These are phyloP conservation scores for Neckera pumila DNA, from an alignment of 225 moss, liverwort and hornwort genomes.

Conservation along the genomic window DNA sequence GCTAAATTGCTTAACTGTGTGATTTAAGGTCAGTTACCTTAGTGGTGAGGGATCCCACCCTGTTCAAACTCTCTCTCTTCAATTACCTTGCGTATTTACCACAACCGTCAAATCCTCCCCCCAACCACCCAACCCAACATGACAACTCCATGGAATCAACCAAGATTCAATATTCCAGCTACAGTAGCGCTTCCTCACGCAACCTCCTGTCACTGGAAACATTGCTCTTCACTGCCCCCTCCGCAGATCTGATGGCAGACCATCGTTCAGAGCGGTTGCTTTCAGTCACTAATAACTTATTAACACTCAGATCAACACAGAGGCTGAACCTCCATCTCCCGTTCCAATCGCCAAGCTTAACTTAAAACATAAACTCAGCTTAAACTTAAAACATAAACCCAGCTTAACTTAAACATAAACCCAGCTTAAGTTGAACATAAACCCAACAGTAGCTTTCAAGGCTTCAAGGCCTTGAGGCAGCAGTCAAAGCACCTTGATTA, in stretches of 20 bases:
- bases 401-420: neutral
- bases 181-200: neutral
- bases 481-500: neutral
- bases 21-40: too few relatives aligned
- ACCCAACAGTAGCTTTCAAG: neutral
- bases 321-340: neutral
- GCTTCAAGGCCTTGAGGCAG: neutral
- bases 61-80: neutral
- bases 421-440: neutral
- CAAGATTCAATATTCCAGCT: neutral
- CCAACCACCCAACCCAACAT: neutral
- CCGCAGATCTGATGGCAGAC: neutral
- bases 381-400: neutral
- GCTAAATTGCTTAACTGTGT: too few relatives aligned
- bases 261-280: neutral
- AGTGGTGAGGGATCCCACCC: neutral
- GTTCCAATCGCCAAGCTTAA: neutral
- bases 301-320: neutral
- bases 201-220: neutral
- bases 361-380: neutral
- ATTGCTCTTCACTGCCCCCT: neutral
- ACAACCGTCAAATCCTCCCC: neutral
- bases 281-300: neutral
- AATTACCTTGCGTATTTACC: neutral
- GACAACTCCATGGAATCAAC: neutral